phyloP scores from a whole-genome alignment of 2,329 filamentous ascomycete species.

The Pestalotiopsis sp. region DNA sequence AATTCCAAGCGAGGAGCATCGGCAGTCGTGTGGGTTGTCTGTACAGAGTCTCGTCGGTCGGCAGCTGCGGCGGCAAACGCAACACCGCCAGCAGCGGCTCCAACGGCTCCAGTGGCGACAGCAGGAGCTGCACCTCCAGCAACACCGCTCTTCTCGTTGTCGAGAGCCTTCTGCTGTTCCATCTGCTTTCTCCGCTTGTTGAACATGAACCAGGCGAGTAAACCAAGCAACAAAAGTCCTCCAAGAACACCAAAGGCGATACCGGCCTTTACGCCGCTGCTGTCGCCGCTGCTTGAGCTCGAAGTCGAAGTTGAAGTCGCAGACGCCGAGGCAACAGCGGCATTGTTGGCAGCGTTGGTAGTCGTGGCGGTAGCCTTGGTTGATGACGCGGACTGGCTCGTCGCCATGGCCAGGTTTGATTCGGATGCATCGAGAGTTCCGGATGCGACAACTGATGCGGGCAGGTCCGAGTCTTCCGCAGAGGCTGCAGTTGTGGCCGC shows the following conservation, averaged over 20 bases:
- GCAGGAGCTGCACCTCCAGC: slow-evolving; percentile 31
- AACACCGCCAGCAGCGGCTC: neutral
- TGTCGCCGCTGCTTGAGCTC: slow-evolving; percentile 32
- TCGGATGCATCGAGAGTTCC: slow-evolving; percentile 26
- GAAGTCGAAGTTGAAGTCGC: slow-evolving; percentile 24
- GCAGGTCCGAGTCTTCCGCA: slow-evolving; percentile 17
- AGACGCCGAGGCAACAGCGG: slow-evolving; percentile 20
- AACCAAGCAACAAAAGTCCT: slow-evolving; percentile 65
- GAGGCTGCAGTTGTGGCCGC: slow-evolving; percentile 4
- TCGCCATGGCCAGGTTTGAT: slow-evolving; percentile 28
- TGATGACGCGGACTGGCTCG: slow-evolving; percentile 27
- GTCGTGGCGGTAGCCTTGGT: slow-evolving; percentile 13
- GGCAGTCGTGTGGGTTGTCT: slow-evolving; percentile 46
- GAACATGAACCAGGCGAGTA: slow-evolving; percentile 72
- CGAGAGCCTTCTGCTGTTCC: slow-evolving; percentile 47
- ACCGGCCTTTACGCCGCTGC: slow-evolving; percentile 67
- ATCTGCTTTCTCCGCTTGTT: slow-evolving; percentile 70
- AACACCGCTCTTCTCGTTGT: slow-evolving; percentile 66
- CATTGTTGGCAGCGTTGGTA: slow-evolving; percentile 21
- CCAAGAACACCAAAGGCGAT: slow-evolving; percentile 81
- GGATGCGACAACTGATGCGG: slow-evolving; percentile 22
- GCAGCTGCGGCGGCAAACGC: slow-evolving; percentile 8
- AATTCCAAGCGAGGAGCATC: slow-evolving; percentile 81
- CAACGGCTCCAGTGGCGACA: slow-evolving; percentile 17
- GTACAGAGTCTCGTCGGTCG: slow-evolving; percentile 21